Base-by-base conservation (phyloP, 2,329 filamentous ascomycete genomes). In the Cercospora brassicicola region DNA sequence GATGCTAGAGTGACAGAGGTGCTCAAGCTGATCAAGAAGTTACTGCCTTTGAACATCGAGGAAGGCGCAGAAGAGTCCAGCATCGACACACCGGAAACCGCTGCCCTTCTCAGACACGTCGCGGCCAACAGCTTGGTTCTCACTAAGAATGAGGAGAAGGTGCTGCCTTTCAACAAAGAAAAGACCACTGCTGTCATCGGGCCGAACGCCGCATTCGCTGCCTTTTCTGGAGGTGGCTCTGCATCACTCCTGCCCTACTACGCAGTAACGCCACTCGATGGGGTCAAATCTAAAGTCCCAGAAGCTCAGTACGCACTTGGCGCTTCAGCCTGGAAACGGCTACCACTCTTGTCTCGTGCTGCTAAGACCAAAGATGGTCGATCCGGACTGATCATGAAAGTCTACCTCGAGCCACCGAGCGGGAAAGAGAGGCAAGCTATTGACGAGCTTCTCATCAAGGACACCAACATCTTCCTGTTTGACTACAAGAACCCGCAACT, bases 101-200 rank as follows among this genome's bases (percentile, higher is more conserved):
- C 77, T n/a, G 67, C 69, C 4, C 33, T 77, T 28, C 69, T 79
- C 13, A 65, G 77, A 28, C 71, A 71, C 28, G 69, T 78, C 13
- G 73, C 75, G 13, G 71, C 72, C 0, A 71, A 76, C 3, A 74
- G 72, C 15, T 69, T 77, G 13, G 76, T 79, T 0, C 69, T 79
- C 42, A 57, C 93, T 59, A 92, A 93, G 80, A 94, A 94, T 71
- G 85, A 91, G 11, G 84, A 85, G 42, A 82, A 81, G 13, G 77
- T 89, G 0, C 81, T 94, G 1, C 91, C 91, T 0, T 78, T 90
- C 3, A 85, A 85, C 36, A 91, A 90, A 75, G 83, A 86, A 7
- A 89, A 88, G n/a, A 88, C 86, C 15, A 84, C 92, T 67, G 90
- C 90, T 4, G 88, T 93, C 15, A 91, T 93, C 73, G 91, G 91